These are phyloP conservation scores for Paramyrothecium sp. DNA, from an alignment of 2,329 filamentous ascomycete species.

Conservation along the genomic window DNA sequence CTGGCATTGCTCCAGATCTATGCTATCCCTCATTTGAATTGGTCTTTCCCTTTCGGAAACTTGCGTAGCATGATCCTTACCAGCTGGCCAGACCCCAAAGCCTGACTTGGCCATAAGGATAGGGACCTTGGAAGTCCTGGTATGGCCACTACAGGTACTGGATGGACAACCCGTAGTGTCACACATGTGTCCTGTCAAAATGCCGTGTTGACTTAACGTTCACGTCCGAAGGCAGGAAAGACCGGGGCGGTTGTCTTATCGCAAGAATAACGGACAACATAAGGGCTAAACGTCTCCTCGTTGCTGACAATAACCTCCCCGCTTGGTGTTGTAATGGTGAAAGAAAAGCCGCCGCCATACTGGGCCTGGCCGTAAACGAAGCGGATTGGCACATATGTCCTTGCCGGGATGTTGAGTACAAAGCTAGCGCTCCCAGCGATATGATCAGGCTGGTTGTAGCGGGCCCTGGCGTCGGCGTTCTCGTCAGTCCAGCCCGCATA, in stretches of 20 bases:
- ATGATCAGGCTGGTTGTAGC: conserved; percentile 12
- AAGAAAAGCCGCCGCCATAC: conserved; percentile 6
- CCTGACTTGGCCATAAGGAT: no score
- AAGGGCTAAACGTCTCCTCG: conserved; percentile 1
- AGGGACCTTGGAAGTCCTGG: no score
- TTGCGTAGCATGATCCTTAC: no score
- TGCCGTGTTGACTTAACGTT: neutral
- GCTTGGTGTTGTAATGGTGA: conserved; percentile 8
- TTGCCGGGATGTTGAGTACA: conserved; percentile 9
- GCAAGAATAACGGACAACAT: conserved; percentile 7
- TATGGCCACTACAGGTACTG: no score
- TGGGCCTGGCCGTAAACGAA: conserved; percentile 12
- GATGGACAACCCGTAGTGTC: no score
- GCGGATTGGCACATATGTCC: conserved; percentile 10
- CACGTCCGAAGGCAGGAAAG: conserved; percentile 5
- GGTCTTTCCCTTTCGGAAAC: no score
- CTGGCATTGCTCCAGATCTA: no score
- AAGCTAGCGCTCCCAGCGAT: conserved; percentile 13
- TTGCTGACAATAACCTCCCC: conserved; percentile 8
- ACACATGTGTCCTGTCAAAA: no score
- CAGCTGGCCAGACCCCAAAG: no score
- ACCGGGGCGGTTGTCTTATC: conserved; percentile 5
- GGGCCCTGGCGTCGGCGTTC: conserved; percentile 15
- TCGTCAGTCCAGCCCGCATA: conserved; percentile 17
- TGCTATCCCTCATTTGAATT: no score